Evolutionary conservation across 1,139 yeast genomes (phyloP).

Genomic region (Eremothecium sinecaudum): DNA sequence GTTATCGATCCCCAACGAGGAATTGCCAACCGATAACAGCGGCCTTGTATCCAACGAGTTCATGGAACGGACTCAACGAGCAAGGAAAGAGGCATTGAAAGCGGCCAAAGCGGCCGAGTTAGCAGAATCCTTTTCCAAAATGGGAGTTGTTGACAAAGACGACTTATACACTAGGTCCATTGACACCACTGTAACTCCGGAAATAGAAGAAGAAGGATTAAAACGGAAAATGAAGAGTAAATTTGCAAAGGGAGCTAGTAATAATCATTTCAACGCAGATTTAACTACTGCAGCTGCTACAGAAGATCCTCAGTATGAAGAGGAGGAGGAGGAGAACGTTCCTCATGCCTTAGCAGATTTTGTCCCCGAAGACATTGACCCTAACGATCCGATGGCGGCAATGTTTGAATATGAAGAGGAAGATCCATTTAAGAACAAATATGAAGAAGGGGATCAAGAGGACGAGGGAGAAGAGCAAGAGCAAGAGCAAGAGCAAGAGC

Average conservation of each 20-base stretch:
- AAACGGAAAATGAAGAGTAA: background rate
- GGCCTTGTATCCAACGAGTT: conserved; percentile 42
- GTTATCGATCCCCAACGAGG: conserved; percentile 72
- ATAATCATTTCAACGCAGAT: conserved; percentile 9
- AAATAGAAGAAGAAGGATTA: conserved; percentile 12
- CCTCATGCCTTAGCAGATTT: conserved; percentile 17
- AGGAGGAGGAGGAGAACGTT: conserved; percentile 11
- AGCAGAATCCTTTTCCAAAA: conserved; percentile 35
- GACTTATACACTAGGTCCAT: conserved; percentile 23
- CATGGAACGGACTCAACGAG: conserved; percentile 44
- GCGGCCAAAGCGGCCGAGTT: conserved; percentile 64
- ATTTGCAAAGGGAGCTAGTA: conserved; percentile 1
- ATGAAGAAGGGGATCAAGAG: conserved; percentile 21
- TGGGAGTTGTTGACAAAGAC: conserved; percentile 14
- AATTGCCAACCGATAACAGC: conserved; percentile 43
- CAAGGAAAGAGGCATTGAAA: conserved; percentile 44
- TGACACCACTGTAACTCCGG: conserved; percentile 26
- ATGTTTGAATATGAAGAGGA: conserved; percentile 32
- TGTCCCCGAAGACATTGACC: conserved; percentile 25
- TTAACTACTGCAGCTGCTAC: conserved; percentile 21
- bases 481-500: conserved; percentile 40
- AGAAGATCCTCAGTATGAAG: conserved; percentile 14
- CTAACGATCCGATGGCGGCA: conserved; percentile 29
- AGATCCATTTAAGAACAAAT: conserved; percentile 27
- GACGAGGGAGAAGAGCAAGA: conserved; percentile 35